Evolutionary conservation across 768 basidiomycete species (phyloP).

Genomic region (Suillus variegatus): DNA sequence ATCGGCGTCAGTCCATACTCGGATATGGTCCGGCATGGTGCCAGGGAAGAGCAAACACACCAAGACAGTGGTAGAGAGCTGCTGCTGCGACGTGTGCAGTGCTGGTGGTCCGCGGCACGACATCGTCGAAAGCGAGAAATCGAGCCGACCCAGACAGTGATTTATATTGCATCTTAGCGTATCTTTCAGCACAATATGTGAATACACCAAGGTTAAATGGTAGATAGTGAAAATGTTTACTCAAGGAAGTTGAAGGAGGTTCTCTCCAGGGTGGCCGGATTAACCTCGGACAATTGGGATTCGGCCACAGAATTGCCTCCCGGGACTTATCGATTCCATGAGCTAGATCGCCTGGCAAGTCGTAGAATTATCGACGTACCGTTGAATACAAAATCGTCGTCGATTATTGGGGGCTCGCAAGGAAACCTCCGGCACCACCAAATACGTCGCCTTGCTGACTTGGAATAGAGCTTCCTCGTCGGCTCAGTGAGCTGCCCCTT

Average conservation of each 20-base stretch:
- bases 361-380: slow-evolving; percentile 38
- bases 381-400: slow-evolving; percentile 69
- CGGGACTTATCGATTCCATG: slow-evolving; percentile 27
- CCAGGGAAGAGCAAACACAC: slow-evolving; percentile 40
- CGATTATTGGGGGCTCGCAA: slow-evolving; percentile 48
- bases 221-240: slow-evolving; percentile 35
- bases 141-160: slow-evolving; percentile 50
- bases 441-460: slow-evolving; percentile 46
- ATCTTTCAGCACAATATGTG: slow-evolving; percentile 44
- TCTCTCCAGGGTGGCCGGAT: slow-evolving; percentile 63
- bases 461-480: slow-evolving; percentile 58
- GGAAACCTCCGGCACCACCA: slow-evolving; percentile 51
- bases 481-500: slow-evolving; percentile 56
- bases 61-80: slow-evolving; percentile 84
- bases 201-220: slow-evolving; percentile 11
- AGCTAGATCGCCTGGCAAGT: slow-evolving; percentile 9
- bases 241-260: slow-evolving; percentile 82
- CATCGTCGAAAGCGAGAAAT: slow-evolving; percentile 59
- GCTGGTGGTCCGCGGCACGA: slow-evolving; percentile 66
- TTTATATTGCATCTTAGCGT: slow-evolving; percentile 73
- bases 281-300: slow-evolving; percentile 56
- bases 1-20: not conserved
- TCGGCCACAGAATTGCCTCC: slow-evolving; percentile 36
- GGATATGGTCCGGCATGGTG: not conserved
- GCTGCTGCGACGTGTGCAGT: slow-evolving; percentile 78